phyloP scores from a whole-genome alignment of 805 yeast genomes.

The Wickerhamomyces xylosicus region DNA sequence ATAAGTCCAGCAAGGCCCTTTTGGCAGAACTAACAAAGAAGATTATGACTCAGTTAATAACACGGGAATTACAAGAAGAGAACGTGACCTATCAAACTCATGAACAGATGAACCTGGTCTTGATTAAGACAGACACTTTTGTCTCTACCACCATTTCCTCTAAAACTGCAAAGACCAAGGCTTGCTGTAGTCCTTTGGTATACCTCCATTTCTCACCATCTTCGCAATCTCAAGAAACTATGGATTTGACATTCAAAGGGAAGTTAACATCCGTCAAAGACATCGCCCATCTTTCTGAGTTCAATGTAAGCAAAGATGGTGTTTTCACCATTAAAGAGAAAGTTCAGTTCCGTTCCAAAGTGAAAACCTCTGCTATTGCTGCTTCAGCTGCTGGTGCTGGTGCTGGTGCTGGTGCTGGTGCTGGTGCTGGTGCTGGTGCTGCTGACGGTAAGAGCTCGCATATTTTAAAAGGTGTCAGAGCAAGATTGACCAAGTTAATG shows the following conservation, averaged over 20 bases:
- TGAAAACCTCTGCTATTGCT: conserved; percentile 23
- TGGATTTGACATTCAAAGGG: conserved; percentile 21
- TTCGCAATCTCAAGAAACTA: conserved; percentile 11
- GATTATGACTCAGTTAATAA: conserved; percentile 11
- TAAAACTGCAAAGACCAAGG: background rate
- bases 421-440: conserved; percentile 12
- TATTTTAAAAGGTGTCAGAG: conserved; percentile 8
- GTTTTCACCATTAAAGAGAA: conserved; percentile 2
- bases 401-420: conserved; percentile 11
- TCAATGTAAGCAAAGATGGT: background rate
- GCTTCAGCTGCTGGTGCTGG: conserved; percentile 11
- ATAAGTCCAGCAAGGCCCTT: conserved; percentile 13
- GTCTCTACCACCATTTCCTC: conserved; percentile 19
- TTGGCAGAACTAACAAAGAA: conserved; percentile 10
- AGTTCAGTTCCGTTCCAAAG: conserved; percentile 6
- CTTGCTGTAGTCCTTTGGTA: background rate
- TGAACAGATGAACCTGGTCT: conserved; percentile 10
- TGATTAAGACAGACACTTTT: conserved; percentile 26
- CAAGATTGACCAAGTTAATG: conserved; percentile 14
- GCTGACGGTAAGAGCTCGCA: conserved; percentile 11
- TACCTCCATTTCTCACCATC: background rate
- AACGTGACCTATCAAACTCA: conserved; percentile 4
- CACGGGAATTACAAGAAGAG: conserved; percentile 6
- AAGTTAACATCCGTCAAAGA: conserved; percentile 6
- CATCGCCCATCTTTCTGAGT: conserved; percentile 17